Evolutionary conservation across 2,329 filamentous ascomycete genomes (phyloP), one percentile per base, ranked within the genome.

Genomic region (Colletotrichum sp.): DNA sequence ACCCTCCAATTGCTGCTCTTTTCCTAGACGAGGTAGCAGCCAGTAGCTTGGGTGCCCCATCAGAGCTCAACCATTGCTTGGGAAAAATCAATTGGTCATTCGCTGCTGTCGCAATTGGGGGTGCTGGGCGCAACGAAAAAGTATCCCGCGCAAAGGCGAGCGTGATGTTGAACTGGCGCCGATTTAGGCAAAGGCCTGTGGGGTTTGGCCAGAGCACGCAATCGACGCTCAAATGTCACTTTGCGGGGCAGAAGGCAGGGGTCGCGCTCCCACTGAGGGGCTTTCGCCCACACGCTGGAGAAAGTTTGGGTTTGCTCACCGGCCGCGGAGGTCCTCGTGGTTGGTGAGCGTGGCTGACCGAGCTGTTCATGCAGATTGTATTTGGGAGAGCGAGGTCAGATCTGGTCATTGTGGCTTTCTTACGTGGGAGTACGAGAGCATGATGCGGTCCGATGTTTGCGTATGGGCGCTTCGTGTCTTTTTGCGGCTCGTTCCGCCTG

Each of bases 181-280:
- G 77, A 75, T 78, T 81, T 78, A 78, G 80, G 81, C 77, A 79
- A 74, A 64, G 21, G 69, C 4, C 77, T 81, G 79, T 82, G 82
- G 82, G 80, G 80, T 80, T 78, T 78, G 72, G 63, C 52, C 76
- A 74, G 76, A 84, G 82, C 82, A 83, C 82, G 82, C 81, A 79
- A 83, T 84, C 80, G 79, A 60, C 79, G 78, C 78, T 78, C 73
- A 75, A 77, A 77, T 77, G 74, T 75, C 77, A 77, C 74, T 74
- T 74, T 74, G 70, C 74, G 74, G 74, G 70, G 74, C 74, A 65
- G 72, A 55, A 28, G 21, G 21, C 72, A 74, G 48, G 72, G 67
- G 72, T 57, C 28, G 38, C 36, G 36, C 69, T 58, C 65, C n/a
- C 67, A 21, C 32, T 69, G 48, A 32, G 55, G 52, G 21, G 34